These are phyloP conservation scores for Ophiostoma novo-ulmi DNA, from an alignment of 2,329 filamentous ascomycete genomes.

Conservation along the genomic window DNA sequence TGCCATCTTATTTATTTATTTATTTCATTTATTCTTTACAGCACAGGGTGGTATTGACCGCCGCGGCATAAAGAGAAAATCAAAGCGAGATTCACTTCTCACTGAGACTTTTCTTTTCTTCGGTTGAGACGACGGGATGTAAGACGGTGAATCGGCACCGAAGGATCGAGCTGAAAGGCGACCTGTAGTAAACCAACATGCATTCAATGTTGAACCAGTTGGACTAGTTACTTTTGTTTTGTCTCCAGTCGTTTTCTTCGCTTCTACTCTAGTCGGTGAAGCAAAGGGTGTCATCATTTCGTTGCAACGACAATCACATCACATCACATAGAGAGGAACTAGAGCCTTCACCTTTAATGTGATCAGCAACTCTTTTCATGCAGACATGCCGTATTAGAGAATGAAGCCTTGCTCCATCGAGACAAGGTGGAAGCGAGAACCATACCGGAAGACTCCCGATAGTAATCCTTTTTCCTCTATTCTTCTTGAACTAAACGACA, in stretches of 20 bases:
- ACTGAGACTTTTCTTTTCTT: background rate
- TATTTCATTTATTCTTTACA: too few relatives aligned
- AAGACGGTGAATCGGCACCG: background rate
- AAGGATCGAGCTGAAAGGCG: conserved; percentile 14
- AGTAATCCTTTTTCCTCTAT: background rate
- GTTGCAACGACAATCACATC: background rate
- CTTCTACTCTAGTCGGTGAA: background rate
- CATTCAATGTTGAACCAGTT: background rate
- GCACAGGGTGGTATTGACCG: background rate
- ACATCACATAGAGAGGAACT: background rate
- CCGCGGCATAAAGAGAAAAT: background rate
- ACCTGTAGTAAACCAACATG: background rate
- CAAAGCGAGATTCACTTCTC: background rate
- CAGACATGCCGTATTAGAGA: too few relatives aligned
- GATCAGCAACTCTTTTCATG: background rate
- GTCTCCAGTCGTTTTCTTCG: background rate
- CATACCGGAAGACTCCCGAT: background rate
- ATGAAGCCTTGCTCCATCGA: background rate
- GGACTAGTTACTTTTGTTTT: background rate
- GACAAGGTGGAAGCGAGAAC: background rate
- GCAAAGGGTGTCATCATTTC: background rate
- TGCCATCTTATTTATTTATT: too few relatives aligned
- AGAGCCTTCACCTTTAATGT: background rate
- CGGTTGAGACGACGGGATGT: background rate
- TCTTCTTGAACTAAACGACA: background rate